A percentile compares a stretch with the other conserved stretches of the same genome.
Evolutionary conservation across 75 land plant genomes (phyloP).

Genomic region (Adiantum capillusveneris): DNA sequence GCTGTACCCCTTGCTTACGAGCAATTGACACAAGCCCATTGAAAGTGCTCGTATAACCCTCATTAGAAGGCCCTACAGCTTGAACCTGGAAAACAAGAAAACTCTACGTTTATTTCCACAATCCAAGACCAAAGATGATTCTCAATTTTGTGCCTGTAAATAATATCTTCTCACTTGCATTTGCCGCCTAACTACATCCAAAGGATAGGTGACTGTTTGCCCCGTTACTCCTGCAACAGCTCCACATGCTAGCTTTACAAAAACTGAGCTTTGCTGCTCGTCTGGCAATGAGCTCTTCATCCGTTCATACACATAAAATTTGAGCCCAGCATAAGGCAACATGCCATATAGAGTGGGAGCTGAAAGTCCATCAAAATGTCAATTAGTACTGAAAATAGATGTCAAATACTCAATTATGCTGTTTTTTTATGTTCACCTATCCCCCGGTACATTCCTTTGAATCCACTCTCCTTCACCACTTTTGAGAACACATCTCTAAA

Average conservation of each 20-base stretch:
- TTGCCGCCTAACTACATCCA: constrained; percentile 95
- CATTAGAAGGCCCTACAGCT: constrained; percentile 20
- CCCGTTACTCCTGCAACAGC: constrained; percentile 86
- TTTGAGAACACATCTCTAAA: constrained; percentile 49
- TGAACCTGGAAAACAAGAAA: too few relatives aligned
- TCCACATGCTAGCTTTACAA: constrained; percentile 73
- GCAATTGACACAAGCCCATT: constrained; percentile 53
- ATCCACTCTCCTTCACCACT: constrained; percentile 58
- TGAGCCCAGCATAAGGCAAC: constrained; percentile 93
- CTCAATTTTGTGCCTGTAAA: background rate
- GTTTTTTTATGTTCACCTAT: constrained; percentile 57
- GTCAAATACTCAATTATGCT: too few relatives aligned
- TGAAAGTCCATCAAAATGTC: constrained; percentile 9
- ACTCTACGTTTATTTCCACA: too few relatives aligned
- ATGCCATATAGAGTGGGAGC: constrained; percentile 89
- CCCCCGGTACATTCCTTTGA: constrained; percentile 78
- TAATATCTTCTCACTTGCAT: constrained; percentile 64
- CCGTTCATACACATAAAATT: constrained; percentile 81
- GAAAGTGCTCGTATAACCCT: constrained; percentile 43
- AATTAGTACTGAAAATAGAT: too few relatives aligned
- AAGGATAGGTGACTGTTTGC: constrained; percentile 89
- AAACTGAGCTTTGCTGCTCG: constrained; percentile 47
- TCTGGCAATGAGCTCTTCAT: constrained; percentile 64
- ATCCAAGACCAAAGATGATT: too few relatives aligned
- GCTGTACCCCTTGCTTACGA: constrained; percentile 77